These are phyloP conservation scores for Umbelopsis sp. DNA, from an alignment of 371 early-diverging fungal genomes.

Conservation along the genomic window DNA sequence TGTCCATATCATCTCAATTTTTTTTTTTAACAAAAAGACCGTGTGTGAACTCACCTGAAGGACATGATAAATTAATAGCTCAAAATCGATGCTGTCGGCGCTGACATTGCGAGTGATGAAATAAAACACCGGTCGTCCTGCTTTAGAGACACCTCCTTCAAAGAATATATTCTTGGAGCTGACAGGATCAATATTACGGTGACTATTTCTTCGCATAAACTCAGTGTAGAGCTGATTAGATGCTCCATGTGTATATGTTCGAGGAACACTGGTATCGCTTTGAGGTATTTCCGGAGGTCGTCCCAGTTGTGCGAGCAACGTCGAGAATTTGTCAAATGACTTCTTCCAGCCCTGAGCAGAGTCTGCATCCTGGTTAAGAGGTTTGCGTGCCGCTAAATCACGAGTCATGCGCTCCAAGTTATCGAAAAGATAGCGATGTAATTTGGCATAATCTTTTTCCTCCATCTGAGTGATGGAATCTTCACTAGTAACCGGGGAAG, in stretches of 20 bases:
- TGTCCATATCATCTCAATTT: too few relatives aligned
- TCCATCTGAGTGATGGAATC: slow-evolving; percentile 38
- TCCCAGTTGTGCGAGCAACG: slow-evolving; percentile 84
- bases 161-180: slow-evolving; percentile 75
- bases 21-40: too few relatives aligned
- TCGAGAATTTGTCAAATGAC: slow-evolving; percentile 76
- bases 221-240: slow-evolving; percentile 72
- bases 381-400: slow-evolving; percentile 59
- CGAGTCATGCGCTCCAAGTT: slow-evolving; percentile 74
- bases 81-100: slow-evolving; percentile 83
- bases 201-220: slow-evolving; percentile 79
- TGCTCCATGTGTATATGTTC: slow-evolving; percentile 52
- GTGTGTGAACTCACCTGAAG: slow-evolving; percentile 57
- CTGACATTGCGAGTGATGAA: slow-evolving; percentile 79
- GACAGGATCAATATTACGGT: slow-evolving; percentile 66
- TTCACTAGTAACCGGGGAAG: slow-evolving; percentile 4
- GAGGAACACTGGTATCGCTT: slow-evolving; percentile 52
- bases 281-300: slow-evolving; percentile 59
- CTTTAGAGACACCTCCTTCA: slow-evolving; percentile 80
- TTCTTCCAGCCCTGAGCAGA: slow-evolving; percentile 45
- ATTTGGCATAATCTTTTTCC: slow-evolving; percentile 59
- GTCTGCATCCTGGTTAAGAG: slow-evolving; percentile 40
- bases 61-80: slow-evolving; percentile 73
- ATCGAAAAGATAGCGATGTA: slow-evolving; percentile 74
- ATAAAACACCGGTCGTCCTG: slow-evolving; percentile 81